Evolutionary conservation across 768 basidiomycete species (phyloP).

Genomic region (Pisolithus sp.): DNA sequence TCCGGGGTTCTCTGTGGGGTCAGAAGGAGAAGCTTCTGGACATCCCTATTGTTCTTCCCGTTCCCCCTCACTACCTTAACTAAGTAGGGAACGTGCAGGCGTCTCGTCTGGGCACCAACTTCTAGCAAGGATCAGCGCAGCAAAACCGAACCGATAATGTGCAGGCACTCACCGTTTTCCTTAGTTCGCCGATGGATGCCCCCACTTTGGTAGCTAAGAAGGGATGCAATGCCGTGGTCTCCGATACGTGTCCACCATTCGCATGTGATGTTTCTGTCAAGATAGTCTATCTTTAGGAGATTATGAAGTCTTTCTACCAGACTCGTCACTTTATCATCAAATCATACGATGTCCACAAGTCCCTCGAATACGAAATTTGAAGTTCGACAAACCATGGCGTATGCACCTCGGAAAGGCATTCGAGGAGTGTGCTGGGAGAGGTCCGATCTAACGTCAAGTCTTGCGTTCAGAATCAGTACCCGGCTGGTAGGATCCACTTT

Average conservation of each 20-base stretch:
- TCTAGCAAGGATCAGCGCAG: constrained; percentile 23
- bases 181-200: constrained; percentile 73
- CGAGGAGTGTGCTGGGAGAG: constrained; percentile 85
- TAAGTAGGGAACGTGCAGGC: constrained; percentile 36
- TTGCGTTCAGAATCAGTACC: too few relatives aligned
- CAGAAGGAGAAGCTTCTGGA: constrained; percentile 53
- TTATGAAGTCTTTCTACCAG: constrained; percentile 29
- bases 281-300: background rate
- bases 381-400: constrained; percentile 92
- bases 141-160: constrained; percentile 22
- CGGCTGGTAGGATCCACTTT: too few relatives aligned
- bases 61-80: constrained; percentile 69
- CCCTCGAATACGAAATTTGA: constrained; percentile 96
- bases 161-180: constrained; percentile 42
- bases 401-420: constrained; percentile 96
- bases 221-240: constrained; percentile 84
- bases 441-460: constrained; percentile 98
- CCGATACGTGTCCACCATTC: constrained; percentile 74
- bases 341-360: constrained; percentile 98
- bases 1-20: constrained; percentile 49
- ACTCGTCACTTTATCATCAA: constrained; percentile 98
- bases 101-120: constrained; percentile 34
- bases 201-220: constrained; percentile 79
- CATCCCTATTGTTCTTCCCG: constrained; percentile 63
- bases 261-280: constrained; percentile 37